Conservation (phyloP, 2,329 filamentous ascomycete species). For the Aspergillus sp. region DNA sequence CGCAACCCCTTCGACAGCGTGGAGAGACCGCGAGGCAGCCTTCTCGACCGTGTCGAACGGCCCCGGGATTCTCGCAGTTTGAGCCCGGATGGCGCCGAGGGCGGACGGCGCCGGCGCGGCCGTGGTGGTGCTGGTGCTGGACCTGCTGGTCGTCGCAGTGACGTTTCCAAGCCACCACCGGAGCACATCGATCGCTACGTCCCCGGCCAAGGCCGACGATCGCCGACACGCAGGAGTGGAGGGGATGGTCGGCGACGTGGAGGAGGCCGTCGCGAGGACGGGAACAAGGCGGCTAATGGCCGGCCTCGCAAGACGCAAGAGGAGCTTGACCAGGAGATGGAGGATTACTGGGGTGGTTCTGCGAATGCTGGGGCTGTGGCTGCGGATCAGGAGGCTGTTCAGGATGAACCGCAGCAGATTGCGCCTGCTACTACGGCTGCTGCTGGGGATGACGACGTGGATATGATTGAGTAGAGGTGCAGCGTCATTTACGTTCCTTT, state of each 20-base stretch:
- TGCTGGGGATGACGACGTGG: conserved; percentile 51
- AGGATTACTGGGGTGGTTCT: conserved; percentile 68
- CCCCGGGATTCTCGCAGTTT: conserved; percentile 36
- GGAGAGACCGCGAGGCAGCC: conserved; percentile 49
- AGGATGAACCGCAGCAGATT: conserved; percentile 17
- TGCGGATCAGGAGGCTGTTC: conserved; percentile 27
- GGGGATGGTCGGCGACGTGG: conserved; percentile 47
- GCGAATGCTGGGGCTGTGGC: conserved; percentile 32
- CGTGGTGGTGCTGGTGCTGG: conserved; percentile 35
- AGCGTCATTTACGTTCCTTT: background rate
- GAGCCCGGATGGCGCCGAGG: conserved; percentile 35
- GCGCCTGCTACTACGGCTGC: conserved; percentile 28
- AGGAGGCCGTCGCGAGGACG: conserved; percentile 32
- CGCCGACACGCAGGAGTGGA: conserved; percentile 34
- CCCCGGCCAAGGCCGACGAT: conserved; percentile 50
- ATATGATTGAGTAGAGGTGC: conserved; percentile 58
- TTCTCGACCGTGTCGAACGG: conserved; percentile 58
- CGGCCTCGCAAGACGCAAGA: conserved; percentile 80
- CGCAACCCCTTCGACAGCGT: conserved; percentile 46
- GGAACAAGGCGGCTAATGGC: conserved; percentile 39
- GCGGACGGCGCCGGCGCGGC: conserved; percentile 32
- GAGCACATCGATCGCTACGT: conserved; percentile 74
- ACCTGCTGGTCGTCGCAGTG: conserved; percentile 51
- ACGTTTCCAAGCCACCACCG: conserved; percentile 50
- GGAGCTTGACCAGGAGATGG: conserved; percentile 94